A percentile compares a stretch with the other conserved stretches of the same genome.
Evolutionary conservation across 225 moss, liverwort and hornwort genomes (phyloP).

Genomic region (Sphagnum tenellum): DNA sequence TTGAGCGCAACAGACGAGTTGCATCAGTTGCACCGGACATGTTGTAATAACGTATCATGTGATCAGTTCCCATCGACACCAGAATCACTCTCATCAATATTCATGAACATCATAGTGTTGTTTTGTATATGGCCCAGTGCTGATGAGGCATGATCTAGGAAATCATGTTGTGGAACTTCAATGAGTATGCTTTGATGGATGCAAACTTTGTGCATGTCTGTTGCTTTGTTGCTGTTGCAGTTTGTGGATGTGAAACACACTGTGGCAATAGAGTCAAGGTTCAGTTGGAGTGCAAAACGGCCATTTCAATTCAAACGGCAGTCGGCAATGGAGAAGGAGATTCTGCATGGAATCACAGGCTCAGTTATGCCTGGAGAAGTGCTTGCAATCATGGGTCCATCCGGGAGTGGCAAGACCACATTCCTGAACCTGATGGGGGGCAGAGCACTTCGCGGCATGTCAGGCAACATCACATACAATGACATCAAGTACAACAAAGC

Average conservation of each 20-base stretch:
- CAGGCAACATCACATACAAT: conserved; percentile 52
- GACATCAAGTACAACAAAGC: conserved; percentile 52
- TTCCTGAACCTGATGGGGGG: conserved; percentile 71
- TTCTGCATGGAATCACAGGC: conserved; percentile 71
- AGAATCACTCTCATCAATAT: background rate
- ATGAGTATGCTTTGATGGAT: background rate
- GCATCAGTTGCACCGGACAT: no score
- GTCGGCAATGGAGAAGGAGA: conserved; percentile 33
- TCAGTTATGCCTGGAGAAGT: conserved; percentile 66
- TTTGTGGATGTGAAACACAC: conserved; percentile 49
- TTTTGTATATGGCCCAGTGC: background rate
- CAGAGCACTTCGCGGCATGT: conserved; percentile 27
- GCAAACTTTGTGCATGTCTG: no score
- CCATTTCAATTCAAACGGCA: conserved; percentile 7
- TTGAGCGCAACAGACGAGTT: no score
- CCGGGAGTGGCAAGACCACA: conserved; percentile 80
- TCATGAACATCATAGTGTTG: background rate
- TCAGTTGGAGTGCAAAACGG: conserved; percentile 23
- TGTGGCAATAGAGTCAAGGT: conserved; percentile 29
- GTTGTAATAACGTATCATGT: no score
- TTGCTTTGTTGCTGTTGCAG: conserved; percentile 11
- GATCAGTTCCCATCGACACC: background rate
- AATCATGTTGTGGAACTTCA: background rate
- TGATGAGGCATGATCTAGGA: no score
- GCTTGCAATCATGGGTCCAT: conserved; percentile 80